Evolutionary conservation across 2,329 filamentous ascomycete species (phyloP).

Genomic region (Penicillium hordei): DNA sequence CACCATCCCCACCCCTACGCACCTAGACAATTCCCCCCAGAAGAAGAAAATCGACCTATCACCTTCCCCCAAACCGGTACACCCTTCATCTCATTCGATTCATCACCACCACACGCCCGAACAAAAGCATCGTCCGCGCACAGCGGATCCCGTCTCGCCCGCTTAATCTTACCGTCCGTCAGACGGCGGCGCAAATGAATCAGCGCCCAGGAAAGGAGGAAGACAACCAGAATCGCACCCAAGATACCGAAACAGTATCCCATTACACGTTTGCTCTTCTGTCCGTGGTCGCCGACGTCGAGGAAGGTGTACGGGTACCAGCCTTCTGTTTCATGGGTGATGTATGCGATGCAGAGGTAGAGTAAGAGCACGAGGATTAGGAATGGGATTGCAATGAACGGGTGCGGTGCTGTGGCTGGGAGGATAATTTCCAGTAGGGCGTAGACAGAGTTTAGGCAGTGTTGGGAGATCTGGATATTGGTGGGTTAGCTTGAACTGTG

Average conservation of each 20-base stretch:
- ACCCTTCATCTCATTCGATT: slow-evolving; percentile 12
- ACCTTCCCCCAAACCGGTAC: not conserved
- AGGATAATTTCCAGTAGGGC: slow-evolving; percentile 74
- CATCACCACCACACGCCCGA: not conserved
- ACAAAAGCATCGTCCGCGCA: not conserved
- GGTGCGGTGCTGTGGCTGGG: slow-evolving; percentile 62
- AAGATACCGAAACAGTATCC: slow-evolving; percentile 62
- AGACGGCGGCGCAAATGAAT: slow-evolving; percentile 56
- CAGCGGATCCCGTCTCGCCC: slow-evolving; percentile 22
- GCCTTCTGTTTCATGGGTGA: slow-evolving; percentile 67
- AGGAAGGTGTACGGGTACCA: slow-evolving; percentile 80
- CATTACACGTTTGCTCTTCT: slow-evolving; percentile 54
- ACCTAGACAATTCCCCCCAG: not conserved
- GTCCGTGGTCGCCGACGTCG: slow-evolving; percentile 56
- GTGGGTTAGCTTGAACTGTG: not conserved
- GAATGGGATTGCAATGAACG: slow-evolving; percentile 66
- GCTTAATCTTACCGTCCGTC: slow-evolving; percentile 34
- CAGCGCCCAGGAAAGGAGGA: slow-evolving; percentile 51
- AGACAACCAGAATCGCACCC: slow-evolving; percentile 56
- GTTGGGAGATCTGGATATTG: slow-evolving; percentile 60
- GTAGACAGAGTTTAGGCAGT: slow-evolving; percentile 71
- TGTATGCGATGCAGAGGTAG: slow-evolving; percentile 72
- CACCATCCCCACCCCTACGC: not conserved
- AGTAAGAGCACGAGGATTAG: slow-evolving; percentile 68
- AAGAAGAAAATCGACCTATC: not conserved